Evolutionary conservation across 352 stramenopile species (phyloP).

Genomic region (Pythium brachiatum): DNA sequence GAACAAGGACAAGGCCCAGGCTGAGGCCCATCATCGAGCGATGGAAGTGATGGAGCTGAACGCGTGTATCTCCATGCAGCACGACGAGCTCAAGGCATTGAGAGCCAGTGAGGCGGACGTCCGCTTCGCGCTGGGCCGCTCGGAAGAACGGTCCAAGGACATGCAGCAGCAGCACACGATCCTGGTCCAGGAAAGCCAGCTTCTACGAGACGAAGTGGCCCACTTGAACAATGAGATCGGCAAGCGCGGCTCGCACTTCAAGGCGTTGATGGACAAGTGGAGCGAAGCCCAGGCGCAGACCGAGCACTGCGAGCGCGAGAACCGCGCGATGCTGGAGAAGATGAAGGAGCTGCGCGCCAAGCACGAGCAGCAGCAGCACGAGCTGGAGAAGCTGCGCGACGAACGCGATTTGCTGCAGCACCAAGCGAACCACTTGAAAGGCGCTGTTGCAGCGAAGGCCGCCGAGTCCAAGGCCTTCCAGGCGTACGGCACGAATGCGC

Average conservation of each 20-base stretch:
- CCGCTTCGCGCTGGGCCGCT: conserved; percentile 34
- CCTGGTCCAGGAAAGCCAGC: conserved; percentile 48
- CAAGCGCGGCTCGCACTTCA: conserved; percentile 54
- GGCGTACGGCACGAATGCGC: conserved; percentile 55
- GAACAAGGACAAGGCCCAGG: conserved; percentile 51
- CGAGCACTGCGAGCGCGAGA: conserved; percentile 53
- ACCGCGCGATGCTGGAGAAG: conserved; percentile 48
- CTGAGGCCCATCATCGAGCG: conserved; percentile 48
- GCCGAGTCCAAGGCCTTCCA: conserved; percentile 74
- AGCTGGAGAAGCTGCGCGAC: conserved; percentile 46
- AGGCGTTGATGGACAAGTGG: conserved; percentile 72
- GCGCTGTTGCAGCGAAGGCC: conserved; percentile 60
- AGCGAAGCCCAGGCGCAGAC: conserved; percentile 62
- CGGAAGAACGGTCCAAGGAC: conserved; percentile 46
- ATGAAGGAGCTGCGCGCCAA: conserved; percentile 43
- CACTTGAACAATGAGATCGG: conserved; percentile 54
- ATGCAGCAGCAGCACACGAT: conserved; percentile 46
- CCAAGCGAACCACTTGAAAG: conserved; percentile 71
- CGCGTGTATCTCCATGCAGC: conserved; percentile 72
- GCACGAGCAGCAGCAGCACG: conserved; percentile 34
- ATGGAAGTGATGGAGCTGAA: conserved; percentile 72
- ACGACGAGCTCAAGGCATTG: conserved; percentile 63
- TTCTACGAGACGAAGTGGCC: conserved; percentile 50
- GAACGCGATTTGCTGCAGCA: conserved; percentile 66
- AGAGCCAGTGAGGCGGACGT: conserved; percentile 39